phyloP scores from a whole-genome alignment of 2,329 filamentous ascomycete species.

The Cadophora sp. region DNA sequence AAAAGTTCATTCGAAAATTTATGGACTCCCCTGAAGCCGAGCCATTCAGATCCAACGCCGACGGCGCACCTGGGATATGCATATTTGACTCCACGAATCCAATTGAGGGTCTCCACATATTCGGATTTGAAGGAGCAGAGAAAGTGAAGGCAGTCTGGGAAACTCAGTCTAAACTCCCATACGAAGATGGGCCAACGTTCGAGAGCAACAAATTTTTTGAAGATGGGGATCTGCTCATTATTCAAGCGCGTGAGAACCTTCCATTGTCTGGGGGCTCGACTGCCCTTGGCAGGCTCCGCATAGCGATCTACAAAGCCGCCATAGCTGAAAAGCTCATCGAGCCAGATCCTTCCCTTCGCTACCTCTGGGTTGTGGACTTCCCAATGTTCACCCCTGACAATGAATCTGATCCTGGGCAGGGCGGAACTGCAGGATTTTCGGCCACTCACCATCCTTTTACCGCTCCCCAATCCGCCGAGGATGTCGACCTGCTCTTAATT shows the following conservation, averaged over 20 bases:
- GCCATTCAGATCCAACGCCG: conserved; percentile 69
- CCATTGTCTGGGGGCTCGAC: conserved; percentile 77
- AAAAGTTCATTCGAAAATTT: conserved; percentile 70
- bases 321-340: conserved; percentile 37
- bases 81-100: conserved; percentile 77
- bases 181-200: conserved; percentile 34
- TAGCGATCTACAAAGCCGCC: conserved; percentile 43
- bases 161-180: conserved; percentile 22
- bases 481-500: conserved; percentile 76
- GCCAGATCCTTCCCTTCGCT: conserved; percentile 55
- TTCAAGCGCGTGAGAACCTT: conserved; percentile 75
- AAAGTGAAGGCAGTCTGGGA: conserved; percentile 47
- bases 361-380: conserved; percentile 90
- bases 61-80: conserved; percentile 82
- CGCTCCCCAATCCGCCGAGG: conserved; percentile 73
- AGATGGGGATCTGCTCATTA: conserved; percentile 79
- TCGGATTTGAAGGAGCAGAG: conserved; percentile 76
- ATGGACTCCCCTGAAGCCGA: conserved; percentile 69
- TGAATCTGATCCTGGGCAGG: conserved; percentile 67
- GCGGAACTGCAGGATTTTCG: conserved; percentile 78
- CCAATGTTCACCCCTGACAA: conserved; percentile 84
- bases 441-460: conserved; percentile 98
- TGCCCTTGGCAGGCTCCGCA: conserved; percentile 46
- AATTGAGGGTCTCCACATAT: conserved; percentile 75
- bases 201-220: conserved; percentile 50